Base-by-base conservation (phyloP, 768 basidiomycete genomes). In the Mrakia hoshinonis region DNA sequence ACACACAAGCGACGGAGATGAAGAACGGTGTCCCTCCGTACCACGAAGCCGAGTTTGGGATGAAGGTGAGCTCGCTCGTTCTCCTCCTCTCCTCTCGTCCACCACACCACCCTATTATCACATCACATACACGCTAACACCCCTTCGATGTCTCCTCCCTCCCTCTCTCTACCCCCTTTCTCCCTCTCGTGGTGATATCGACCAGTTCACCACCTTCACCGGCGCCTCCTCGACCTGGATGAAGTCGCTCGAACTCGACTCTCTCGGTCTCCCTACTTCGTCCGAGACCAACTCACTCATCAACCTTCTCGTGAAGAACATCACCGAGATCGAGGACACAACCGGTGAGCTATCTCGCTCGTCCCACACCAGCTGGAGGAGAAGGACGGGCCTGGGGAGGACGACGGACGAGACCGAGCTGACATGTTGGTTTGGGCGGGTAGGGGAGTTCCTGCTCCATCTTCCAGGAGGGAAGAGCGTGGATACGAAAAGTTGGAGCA, bases 401-500 rank as follows among this genome's bases (percentile, higher is more conserved):
- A 15, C 10, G 47, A 15, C 47, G 24, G 64, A 48, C 11, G 34
- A 31, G 15, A 46, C 48, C n/a, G 31, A 29, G 55, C 63, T 61
- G 63, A 52, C 43, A 22, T 22, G 13, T 22, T 26, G 31, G 3
- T 43, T 48, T 5, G 12, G 39, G 84, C n/a, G 77, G 78, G 18
- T 83, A 85, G 67, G 67, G n/a, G 68, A 69, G 48, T 69, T 69
- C 46, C 58, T 69, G 9, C 51, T 69, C 2, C 60, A 69, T 58
- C 49, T 69, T 12, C 68, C 68, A 1, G 60, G 60, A 76, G 84
- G 84, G 5, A 80, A 83, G 34, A 76, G 83, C 48, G 84, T 85
- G 51, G 84, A 86, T 73, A 85, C 85, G 0, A 86, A 86, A 73
- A 83, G 83, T 9, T 85, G 84, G 84, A 81, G 54, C 22, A 55